Base-by-base conservation (phyloP, 2,329 filamentous ascomycete species). In the Talaromyces amestolkiae region DNA sequence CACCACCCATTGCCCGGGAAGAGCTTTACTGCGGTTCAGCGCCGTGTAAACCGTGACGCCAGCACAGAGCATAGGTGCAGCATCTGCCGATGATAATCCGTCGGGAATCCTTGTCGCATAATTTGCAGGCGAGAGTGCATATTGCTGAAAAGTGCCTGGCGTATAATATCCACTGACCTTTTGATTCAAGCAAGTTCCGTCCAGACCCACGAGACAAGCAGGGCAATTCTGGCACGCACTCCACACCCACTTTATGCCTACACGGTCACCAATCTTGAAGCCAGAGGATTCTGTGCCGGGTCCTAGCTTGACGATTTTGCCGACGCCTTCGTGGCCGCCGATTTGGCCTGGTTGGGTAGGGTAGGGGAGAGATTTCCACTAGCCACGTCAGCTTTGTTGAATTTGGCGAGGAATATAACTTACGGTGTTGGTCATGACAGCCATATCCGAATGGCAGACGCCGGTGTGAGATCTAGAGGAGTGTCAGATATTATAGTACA, bases 131-230 rank as follows among this genome's bases (percentile, higher is more conserved):
- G 83, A 84, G 17, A 89, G 73, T 19, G 84, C 84, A 71, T 90
- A 91, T 77, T 90, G 87, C 73, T 91, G 89, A 73, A 91, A 91
- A n/a, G 88, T 91, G 43, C 89, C 89, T 0, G 88, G 88, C 0
- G 84, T 86, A 73, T 86, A 89, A 77, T 90, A 91, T 5, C 89
- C 89, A 0, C 84, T 87, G 58, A 91, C 74, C 72, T 85, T 86
- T 66, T 82, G 79, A 49, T 85, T 83, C 68, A 81, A 78, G 75
- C 86, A 88, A 45, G 82, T 75, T 10, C 82, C 85, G 68, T 88
- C 87, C 27, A 81, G 77, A 51, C 84, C 85, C 13, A 80, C 80
- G 62, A 84, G 78, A 72, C 86, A 89, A 66, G 86, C 76, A 17
- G 82, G 72, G 75, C 84, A 84, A 69, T 80, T 79, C 59, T 82